Conservation (phyloP, 23 red algal species). For the Gracilaria domingensis region DNA sequence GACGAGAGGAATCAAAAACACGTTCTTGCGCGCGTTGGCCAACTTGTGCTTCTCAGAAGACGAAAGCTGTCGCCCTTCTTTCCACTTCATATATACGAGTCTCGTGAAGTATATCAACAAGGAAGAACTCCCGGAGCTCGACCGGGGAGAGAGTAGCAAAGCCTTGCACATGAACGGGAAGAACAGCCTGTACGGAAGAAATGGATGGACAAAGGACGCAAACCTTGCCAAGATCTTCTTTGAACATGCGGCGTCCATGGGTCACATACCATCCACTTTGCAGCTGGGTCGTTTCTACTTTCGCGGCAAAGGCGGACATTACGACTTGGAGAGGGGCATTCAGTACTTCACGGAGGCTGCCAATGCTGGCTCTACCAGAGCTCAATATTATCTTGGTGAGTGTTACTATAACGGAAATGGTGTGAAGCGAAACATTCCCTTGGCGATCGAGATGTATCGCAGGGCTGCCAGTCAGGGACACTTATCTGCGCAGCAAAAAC, state of each 20-base stretch:
- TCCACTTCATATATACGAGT: neutral
- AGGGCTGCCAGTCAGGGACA: slow-evolving; percentile 33
- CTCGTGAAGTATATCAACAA: neutral
- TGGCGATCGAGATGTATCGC: slow-evolving; percentile 26
- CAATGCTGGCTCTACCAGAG: slow-evolving; percentile 17
- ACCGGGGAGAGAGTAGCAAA: neutral
- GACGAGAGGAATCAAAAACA: neutral
- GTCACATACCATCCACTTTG: neutral
- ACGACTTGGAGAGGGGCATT: slow-evolving; percentile 29
- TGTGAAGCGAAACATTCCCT: slow-evolving; percentile 32
- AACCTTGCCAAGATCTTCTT: neutral
- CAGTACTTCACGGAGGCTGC: slow-evolving; percentile 37
- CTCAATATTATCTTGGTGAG: slow-evolving; percentile 26
- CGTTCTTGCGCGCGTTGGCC: neutral
- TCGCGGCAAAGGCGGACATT: slow-evolving; percentile 4
- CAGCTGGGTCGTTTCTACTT: slow-evolving; percentile 35
- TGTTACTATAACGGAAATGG: slow-evolving; percentile 50
- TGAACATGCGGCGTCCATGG: neutral
- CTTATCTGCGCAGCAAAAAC: slow-evolving; percentile 22
- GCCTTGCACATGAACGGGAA: neutral
- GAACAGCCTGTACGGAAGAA: neutral
- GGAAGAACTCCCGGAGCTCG: neutral
- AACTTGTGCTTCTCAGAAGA: neutral
- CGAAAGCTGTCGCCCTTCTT: slow-evolving; percentile 8
- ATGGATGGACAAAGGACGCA: slow-evolving; percentile 1